Conservation (phyloP, 495 filamentous ascomycete genomes). For the Hypomontagnella submonticulosa region DNA sequence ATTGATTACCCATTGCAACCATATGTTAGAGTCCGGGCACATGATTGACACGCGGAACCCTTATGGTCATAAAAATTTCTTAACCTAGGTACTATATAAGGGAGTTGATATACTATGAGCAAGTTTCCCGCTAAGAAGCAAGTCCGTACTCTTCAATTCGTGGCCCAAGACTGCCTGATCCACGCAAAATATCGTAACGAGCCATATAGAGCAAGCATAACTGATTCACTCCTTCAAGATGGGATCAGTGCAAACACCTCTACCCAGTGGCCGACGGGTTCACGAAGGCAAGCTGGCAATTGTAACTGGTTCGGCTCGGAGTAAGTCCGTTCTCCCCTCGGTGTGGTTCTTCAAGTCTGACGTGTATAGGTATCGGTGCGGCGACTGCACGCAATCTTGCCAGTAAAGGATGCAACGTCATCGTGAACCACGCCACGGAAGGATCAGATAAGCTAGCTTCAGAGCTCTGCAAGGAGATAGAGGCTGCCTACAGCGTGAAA, state of each 20-base stretch:
- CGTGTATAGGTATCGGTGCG: conserved; percentile 77
- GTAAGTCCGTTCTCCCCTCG: conserved; percentile 52
- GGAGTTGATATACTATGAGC: no score
- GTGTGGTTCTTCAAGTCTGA: not conserved
- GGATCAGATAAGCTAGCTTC: conserved; percentile 46
- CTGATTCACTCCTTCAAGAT: not conserved
- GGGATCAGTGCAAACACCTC: not conserved
- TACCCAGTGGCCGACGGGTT: not conserved
- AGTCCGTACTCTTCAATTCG: no score
- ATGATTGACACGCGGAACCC: no score
- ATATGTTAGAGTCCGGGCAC: no score
- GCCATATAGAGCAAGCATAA: no score
- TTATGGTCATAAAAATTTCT: no score
- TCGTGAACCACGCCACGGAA: conserved; percentile 76
- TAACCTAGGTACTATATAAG: no score
- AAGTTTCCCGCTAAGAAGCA: no score
- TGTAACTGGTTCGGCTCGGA: conserved; percentile 80
- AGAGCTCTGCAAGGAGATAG: conserved; percentile 54
- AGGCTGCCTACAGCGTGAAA: conserved; percentile 52
- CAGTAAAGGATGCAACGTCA: conserved; percentile 73
- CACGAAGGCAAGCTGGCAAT: conserved; percentile 77
- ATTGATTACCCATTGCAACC: no score
- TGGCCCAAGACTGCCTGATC: no score
- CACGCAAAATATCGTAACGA: no score
- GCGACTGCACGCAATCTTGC: conserved; percentile 85